Conservation (phyloP, 192 early-diverging fungal species). For the Rhizophagus prolifer region DNA sequence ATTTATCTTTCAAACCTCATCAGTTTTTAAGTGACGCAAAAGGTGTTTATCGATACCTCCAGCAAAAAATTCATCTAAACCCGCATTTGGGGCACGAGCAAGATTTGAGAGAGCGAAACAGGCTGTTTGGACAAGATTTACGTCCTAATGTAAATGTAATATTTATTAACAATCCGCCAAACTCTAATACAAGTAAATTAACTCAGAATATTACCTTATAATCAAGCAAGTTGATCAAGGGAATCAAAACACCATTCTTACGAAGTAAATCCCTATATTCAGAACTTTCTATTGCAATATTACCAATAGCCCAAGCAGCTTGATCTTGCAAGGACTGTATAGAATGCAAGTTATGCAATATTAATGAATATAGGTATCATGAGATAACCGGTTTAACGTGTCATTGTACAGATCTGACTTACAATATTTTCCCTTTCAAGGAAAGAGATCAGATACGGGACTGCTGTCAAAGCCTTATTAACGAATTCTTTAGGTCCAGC, state of each 20-base stretch:
- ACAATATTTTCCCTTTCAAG: slow-evolving; percentile 46
- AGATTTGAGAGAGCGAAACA: slow-evolving; percentile 77
- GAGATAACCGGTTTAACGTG: neutral
- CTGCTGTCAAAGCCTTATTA: slow-evolving; percentile 43
- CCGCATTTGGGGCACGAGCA: slow-evolving; percentile 60
- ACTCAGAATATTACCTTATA: slow-evolving; percentile 43
- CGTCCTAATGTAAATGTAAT: slow-evolving; percentile 35
- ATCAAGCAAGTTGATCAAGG: slow-evolving; percentile 70
- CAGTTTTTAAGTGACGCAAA: slow-evolving; percentile 48
- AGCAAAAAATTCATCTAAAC: slow-evolving; percentile 52
- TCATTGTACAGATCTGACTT: neutral
- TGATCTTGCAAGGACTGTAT: slow-evolving; percentile 74
- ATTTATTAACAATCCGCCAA: neutral
- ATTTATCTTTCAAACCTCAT: slow-evolving; percentile 37
- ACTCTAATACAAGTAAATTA: neutral
- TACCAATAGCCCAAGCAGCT: slow-evolving; percentile 90
- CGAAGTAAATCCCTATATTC: slow-evolving; percentile 72
- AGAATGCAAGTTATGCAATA: neutral
- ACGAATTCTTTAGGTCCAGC: slow-evolving; percentile 48
- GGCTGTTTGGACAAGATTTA: slow-evolving; percentile 56
- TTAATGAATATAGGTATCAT: neutral
- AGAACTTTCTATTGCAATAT: slow-evolving; percentile 87
- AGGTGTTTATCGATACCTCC: slow-evolving; percentile 47
- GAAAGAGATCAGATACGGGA: slow-evolving; percentile 51
- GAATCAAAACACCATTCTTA: slow-evolving; percentile 69